Evolutionary conservation across 1,284 basidiomycete species (phyloP), one percentile per base, ranked within the genome.

Genomic region (Stereum hirsutum): DNA sequence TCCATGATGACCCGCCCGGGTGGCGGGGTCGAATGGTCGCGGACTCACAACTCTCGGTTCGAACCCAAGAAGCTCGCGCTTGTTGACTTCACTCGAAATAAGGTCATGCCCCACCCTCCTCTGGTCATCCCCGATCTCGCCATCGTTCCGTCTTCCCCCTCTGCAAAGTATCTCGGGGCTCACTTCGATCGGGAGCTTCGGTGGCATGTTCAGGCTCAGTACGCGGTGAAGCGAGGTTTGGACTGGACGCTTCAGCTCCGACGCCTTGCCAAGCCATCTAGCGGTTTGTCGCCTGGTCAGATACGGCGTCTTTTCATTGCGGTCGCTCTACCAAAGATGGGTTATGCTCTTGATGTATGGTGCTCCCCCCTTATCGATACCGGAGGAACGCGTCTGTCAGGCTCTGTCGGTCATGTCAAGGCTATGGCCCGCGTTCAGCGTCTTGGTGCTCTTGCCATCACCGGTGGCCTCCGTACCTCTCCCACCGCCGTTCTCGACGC

Each of bases 11-110:
- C 25, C 2, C 15, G 42, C 8, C 5, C 19, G 7, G 38, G 19
- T 5, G 47, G 47, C 8, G 47, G 37, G 0, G 8, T 39, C 4
- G 26, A 43, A 2, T 48, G 47, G 47, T 39, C 44, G 0, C 12
- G 14, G 0, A 10, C 3, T 2, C 47, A 49, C 39, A 46, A 46
- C 28, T 45, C 44, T 1, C 23, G 23, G 1, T 39, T 46, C 2
- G 45, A 46, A 15, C 28, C 28, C 7, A 38, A 21, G 6, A 46
- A 46, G 12, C 27, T 46, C 1, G 45, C 45, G 6, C 40, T 46
- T 2, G 6, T 46, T 6, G 41, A 46, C 36, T 43, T 43, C 14
- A 17, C 42, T 2, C 27, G 25, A 15, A 15, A 6, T 8, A 34
- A 34, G n/a, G 32, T 11, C 24, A 14, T 3, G 2, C 15, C 1